A percentile compares a stretch with the other conserved stretches of the same genome.
Evolutionary conservation across 495 filamentous ascomycete genomes (phyloP).

Genomic region (Monascus purpureus): DNA sequence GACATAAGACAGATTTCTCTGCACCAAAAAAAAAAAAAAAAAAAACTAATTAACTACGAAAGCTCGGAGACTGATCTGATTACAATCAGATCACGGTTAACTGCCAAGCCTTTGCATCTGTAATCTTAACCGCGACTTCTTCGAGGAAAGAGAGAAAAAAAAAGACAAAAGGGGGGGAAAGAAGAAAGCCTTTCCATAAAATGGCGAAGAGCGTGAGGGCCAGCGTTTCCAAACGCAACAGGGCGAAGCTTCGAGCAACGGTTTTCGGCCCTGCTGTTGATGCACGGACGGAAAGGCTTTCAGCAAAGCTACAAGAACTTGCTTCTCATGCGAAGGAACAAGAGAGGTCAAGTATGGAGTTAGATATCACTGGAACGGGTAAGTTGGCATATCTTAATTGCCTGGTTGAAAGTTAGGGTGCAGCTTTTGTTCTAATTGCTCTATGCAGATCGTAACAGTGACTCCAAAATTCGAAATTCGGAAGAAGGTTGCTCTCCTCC

Average conservation of each 20-base stretch:
- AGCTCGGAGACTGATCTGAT: background rate
- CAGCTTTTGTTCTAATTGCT: too few relatives aligned
- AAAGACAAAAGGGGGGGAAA: too few relatives aligned
- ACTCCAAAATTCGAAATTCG: background rate
- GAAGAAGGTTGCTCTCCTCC: background rate
- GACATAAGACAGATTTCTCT: conserved; percentile 27
- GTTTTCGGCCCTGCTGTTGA: conserved; percentile 68
- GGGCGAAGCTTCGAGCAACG: conserved; percentile 53
- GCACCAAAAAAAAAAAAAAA: conserved; percentile 6
- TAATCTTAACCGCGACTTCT: too few relatives aligned
- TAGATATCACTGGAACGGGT: conserved; percentile 13
- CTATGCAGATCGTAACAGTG: too few relatives aligned
- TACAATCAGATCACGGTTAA: too few relatives aligned
- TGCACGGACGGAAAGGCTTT: conserved; percentile 63
- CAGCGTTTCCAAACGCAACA: conserved; percentile 64
- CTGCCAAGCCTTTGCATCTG: too few relatives aligned
- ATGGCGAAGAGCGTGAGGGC: conserved; percentile 80
- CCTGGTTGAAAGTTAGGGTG: too few relatives aligned
- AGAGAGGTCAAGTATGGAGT: conserved; percentile 11
- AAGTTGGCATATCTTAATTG: conserved; percentile 11
- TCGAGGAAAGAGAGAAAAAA: too few relatives aligned
- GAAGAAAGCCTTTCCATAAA: too few relatives aligned
- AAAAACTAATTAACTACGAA: conserved; percentile 8
- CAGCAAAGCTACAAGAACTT: conserved; percentile 64
- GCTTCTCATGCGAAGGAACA: conserved; percentile 40